Evolutionary conservation across 1,284 basidiomycete genomes (phyloP).

Genomic region (Uromyces viciae-fabae): DNA sequence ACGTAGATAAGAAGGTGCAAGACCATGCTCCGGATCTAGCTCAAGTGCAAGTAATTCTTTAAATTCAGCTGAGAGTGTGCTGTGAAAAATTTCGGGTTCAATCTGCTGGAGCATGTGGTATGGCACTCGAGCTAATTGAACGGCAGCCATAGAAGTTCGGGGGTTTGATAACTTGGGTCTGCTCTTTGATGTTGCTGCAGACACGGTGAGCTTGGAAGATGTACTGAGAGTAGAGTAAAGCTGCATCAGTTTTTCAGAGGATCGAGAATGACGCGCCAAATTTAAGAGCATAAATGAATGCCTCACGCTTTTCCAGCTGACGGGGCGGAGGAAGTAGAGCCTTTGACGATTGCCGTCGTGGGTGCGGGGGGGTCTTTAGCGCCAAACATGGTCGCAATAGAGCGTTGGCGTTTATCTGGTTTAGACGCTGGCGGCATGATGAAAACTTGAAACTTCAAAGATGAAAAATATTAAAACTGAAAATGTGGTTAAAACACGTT

Average conservation of each 20-base stretch:
- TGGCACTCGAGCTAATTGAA: neutral
- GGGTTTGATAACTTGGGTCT: neutral
- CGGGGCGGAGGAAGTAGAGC: neutral
- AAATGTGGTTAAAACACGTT: too few relatives aligned
- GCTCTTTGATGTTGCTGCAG: neutral
- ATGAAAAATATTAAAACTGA: too few relatives aligned
- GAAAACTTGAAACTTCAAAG: too few relatives aligned
- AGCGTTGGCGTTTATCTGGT: slow-evolving; percentile 39
- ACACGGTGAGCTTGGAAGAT: neutral
- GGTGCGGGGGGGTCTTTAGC: neutral
- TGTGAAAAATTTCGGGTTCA: neutral
- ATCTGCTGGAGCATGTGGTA: slow-evolving; percentile 15
- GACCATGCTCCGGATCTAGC: slow-evolving; percentile 23
- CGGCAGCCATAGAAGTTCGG: neutral
- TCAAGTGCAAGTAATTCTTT: slow-evolving; percentile 28
- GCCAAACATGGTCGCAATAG: slow-evolving; percentile 40
- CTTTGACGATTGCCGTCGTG: neutral
- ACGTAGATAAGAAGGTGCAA: slow-evolving; percentile 19
- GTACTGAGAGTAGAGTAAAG: neutral
- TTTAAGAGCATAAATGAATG: neutral
- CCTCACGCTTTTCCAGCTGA: too few relatives aligned
- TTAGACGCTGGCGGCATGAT: slow-evolving; percentile 15
- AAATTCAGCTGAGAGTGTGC: neutral
- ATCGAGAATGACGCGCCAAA: neutral
- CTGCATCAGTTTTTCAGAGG: neutral